These are phyloP conservation scores for Pharus latifolius DNA, from an alignment of 176 grass and related monocot genomes.

Conservation along the genomic window DNA sequence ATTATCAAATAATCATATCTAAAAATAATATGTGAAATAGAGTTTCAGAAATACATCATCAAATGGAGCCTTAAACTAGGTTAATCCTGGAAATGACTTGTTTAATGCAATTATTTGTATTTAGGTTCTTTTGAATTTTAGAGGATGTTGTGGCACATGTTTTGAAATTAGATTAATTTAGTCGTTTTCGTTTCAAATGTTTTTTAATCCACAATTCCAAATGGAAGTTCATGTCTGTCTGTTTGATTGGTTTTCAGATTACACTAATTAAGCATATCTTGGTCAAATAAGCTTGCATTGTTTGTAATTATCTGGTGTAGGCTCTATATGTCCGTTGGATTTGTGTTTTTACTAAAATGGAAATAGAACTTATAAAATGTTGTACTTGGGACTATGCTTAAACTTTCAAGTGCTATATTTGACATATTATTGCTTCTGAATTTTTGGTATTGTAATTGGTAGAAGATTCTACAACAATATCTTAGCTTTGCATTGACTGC, in stretches of 20 bases:
- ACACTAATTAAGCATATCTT: conserved; percentile 8
- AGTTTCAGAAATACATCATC: too few species aligned
- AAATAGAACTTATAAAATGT: neutral
- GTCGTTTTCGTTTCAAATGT: conserved; percentile 11
- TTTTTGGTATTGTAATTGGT: neutral
- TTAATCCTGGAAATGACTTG: too few species aligned
- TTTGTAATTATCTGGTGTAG: conserved; percentile 12
- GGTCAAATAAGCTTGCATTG: conserved; percentile 5
- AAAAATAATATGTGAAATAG: too few species aligned
- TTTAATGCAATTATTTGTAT: too few species aligned
- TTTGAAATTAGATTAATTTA: conserved; percentile 13
- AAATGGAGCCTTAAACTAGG: too few species aligned
- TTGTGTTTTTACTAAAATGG: neutral
- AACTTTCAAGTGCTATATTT: neutral
- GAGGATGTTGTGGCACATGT: too few species aligned
- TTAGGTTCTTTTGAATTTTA: too few species aligned
- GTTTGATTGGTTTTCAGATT: conserved; percentile 11
- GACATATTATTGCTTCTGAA: neutral
- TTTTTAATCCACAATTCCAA: conserved; percentile 10
- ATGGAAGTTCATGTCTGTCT: neutral
- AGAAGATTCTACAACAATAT: neutral
- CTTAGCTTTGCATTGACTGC: neutral
- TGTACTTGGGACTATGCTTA: neutral
- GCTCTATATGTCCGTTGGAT: neutral
- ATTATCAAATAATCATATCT: too few species aligned